Evolutionary conservation across 139 green algal species (phyloP), one percentile per base, ranked within the genome.

Genomic region (Limnomonas spitsbergensis): DNA sequence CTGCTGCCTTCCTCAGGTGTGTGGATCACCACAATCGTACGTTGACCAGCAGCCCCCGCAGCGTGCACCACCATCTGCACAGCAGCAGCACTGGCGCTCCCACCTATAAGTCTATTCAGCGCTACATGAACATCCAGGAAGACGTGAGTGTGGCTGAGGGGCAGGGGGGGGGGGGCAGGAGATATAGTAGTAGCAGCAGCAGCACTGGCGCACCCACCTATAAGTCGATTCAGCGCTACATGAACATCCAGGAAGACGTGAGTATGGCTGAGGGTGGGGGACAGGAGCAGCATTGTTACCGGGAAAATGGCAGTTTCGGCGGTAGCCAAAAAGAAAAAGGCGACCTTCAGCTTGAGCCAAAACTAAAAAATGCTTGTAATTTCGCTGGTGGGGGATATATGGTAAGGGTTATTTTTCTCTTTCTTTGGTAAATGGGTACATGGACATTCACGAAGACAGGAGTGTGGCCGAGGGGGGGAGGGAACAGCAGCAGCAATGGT

Each of bases 21-120:
- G 61, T 72, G 61, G 61, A 72, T 20, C 61, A 72, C 61, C 6
- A 36, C 26, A 72, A 72, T 20, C 26, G 27, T 37, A 72, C 27
- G 6, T 24, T 72, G 29, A 24, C 7, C 61, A 37, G 9, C 27
- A 39, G 27, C 61, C 61, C 61, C 27, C 26, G 61, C 26, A 39
- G 27, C 7, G 29, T 72, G 7, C 61, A 72, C 29, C 61, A 72
- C 61, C 61, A 72, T 37, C 61, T 39, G 26, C 61, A 72, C 29
- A 20, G 6, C 6, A 34, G 61, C 27, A 34, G 29, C 7, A 72
- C 61, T 20, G 29, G 61, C 7, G 26, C 61, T 20, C 27, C 29
- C 29, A 72, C 61, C 27, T 72, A 36, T 36, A 37, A 34, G 61
- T 20, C 26, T 37, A 56, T 7, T 2, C 36, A 76, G 4, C 69